Evolutionary conservation across 2,329 filamentous ascomycete genomes (phyloP), one percentile per base, ranked within the genome.

Genomic region (Trichoderma afroharzianum): DNA sequence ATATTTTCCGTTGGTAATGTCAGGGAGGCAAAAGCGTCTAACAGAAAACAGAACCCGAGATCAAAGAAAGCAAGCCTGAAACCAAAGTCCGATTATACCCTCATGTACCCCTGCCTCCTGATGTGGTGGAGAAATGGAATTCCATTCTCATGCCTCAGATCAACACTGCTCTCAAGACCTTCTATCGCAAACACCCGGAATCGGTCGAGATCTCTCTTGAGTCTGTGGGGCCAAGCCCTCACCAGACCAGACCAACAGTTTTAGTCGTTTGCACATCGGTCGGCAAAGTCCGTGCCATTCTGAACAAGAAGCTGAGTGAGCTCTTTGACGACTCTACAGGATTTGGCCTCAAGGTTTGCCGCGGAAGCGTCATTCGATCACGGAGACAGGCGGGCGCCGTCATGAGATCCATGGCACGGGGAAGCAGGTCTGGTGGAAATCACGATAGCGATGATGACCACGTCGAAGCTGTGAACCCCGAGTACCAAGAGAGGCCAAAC

Each of bases 181-280:
- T 93, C 72, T 90, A 94, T 76, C 88, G 88, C 74, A 92, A 92
- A 75, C 87, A 93, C 63, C 87, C 90, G 0, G 93, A 95, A 78
- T 93, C 92, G 0, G 89, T 93, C 39, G 92, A 93, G 76, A 93
- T 95, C 53, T 92, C 91, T 11, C 87, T 95, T 1, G 90, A 93
- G 72, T 91, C 90, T 0, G 89, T 94, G 53, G 93, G 93, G 21
- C 90, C 92, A 67, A 90, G 88, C 3, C 85, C 88, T 6, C 85
- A 89, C 43, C 89, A 87, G 69, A 90, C 90, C 0, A 88, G 86
- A 69, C 92, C 93, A 0, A 95, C 93, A 0, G 91, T 94, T 0
- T 84, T 95, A 24, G 90, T 95, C 9, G 90, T 93, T 4, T 95
- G 93, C 81, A 91, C 88, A 2, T 94, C 92, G 4, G 91, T 93